Base-by-base conservation (phyloP, 495 filamentous ascomycete species). In the Filosporella fistucella region DNA sequence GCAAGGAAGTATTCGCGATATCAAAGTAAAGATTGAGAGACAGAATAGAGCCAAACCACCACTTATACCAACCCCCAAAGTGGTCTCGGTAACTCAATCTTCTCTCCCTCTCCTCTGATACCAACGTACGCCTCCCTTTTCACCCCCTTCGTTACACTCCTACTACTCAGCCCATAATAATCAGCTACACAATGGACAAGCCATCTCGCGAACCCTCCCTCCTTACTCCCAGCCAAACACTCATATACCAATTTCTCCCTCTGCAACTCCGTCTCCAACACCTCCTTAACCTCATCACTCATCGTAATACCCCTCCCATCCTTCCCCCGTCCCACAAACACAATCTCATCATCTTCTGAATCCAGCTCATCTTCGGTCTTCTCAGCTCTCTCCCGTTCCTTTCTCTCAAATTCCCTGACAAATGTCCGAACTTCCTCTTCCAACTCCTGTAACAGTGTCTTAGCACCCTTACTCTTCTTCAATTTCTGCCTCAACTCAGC, bases 51-150 rank as follows among this genome's bases (percentile, higher is more conserved):
- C 33, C 35, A 20, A 21, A 22, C 23, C 18, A n/a, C n/a, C n/a
- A n/a, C 33, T 58, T 41, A 85, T 20, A 82, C 75, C 56, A 83
- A 70, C 32, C 73, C 70, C 72, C 80, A 85, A 13, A 86, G 63
- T 14, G 82, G 80, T 33, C 64, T 71, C 7, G 81, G 80, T 45
- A 80, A 64, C 16, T 77, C 68, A 1, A 65, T 63, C 25, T 40
- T 34, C 1, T 50, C 39, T n/a, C 52, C 48, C 22, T 58, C 43
- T 28, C 40, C 39, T n/a, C 50, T 43, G 57, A 91, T 69, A 3
- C 89, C 86, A n/a, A 98, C 86, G 58, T 95, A 98, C 0, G 94
- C 89, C 50, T 95, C 85, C 42, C 89, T 78, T 24, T 85, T 78
- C 30, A 81, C 78, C 13, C 86, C 89, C 13, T 82, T 74, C 1